phyloP scores from a whole-genome alignment of 768 basidiomycete species.

The Lentinula lateritia region DNA sequence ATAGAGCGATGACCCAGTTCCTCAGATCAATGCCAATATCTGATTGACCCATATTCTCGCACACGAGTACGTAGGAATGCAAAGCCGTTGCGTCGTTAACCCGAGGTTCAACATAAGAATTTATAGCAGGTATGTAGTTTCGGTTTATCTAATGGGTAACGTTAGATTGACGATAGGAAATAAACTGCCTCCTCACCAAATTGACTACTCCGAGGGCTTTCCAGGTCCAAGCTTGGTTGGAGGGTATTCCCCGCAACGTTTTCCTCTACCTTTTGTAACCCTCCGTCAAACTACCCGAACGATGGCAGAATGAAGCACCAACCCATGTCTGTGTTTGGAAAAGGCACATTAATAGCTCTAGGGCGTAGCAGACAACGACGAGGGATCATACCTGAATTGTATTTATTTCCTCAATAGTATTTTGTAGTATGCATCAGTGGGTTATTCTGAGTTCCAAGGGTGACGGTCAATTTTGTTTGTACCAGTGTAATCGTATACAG shows the following conservation, averaged over 20 bases:
- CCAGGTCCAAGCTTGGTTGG: slow-evolving; percentile 97
- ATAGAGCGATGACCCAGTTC: slow-evolving; percentile 53
- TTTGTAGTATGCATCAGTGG: no score
- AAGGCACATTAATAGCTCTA: no score
- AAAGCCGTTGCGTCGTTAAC: slow-evolving; percentile 70
- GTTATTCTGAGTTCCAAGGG: no score
- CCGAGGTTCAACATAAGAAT: slow-evolving; percentile 64
- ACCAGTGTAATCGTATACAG: no score
- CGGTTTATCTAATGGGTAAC: slow-evolving; percentile 44
- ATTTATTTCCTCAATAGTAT: no score
- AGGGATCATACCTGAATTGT: no score
- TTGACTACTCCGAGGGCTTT: slow-evolving; percentile 92
- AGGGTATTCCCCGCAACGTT: slow-evolving; percentile 49
- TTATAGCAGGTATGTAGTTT: slow-evolving; percentile 71
- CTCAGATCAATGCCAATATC: slow-evolving; percentile 56
- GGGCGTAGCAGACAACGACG: no score
- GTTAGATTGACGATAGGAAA: neutral
- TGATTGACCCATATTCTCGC: slow-evolving; percentile 74
- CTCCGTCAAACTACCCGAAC: slow-evolving; percentile 59
- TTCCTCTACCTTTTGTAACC: slow-evolving; percentile 30
- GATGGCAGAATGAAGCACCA: no score
- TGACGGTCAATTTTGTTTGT: no score
- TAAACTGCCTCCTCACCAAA: slow-evolving; percentile 51
- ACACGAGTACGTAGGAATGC: slow-evolving; percentile 81
- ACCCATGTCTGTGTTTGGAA: no score